These are phyloP conservation scores for Fusarium sp. DNA, from an alignment of 2,329 filamentous ascomycete genomes.

Conservation along the genomic window DNA sequence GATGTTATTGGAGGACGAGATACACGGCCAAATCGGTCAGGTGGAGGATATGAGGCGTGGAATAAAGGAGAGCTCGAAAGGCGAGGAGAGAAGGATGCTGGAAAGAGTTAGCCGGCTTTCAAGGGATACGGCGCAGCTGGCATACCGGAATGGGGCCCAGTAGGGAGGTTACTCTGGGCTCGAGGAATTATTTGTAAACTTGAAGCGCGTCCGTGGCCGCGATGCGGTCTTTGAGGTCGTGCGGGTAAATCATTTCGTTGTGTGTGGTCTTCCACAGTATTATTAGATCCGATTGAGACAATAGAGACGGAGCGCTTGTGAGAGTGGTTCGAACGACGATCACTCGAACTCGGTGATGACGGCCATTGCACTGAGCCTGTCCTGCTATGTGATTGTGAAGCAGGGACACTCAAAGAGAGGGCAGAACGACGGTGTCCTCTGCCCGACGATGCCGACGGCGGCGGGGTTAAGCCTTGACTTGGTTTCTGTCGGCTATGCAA, in stretches of 20 bases:
- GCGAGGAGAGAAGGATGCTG: slow-evolving; percentile 58
- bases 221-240: slow-evolving; percentile 64
- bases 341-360: slow-evolving; percentile 48
- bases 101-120: slow-evolving; percentile 29
- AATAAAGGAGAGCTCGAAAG: slow-evolving; percentile 65
- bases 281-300: slow-evolving; percentile 77
- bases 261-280: slow-evolving; percentile 62
- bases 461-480: slow-evolving; percentile 60
- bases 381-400: slow-evolving; percentile 59
- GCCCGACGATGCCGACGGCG: slow-evolving; percentile 56
- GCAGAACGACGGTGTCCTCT: slow-evolving; percentile 74
- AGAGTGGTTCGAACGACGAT: slow-evolving; percentile 62
- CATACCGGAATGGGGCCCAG: slow-evolving; percentile 58
- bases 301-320: slow-evolving; percentile 86
- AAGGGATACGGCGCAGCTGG: not conserved
- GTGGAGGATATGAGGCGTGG: slow-evolving; percentile 68
- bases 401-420: slow-evolving; percentile 72
- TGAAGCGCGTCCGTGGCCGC: slow-evolving; percentile 81
- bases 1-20: slow-evolving; percentile 60
- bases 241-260: slow-evolving; percentile 58
- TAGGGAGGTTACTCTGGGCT: slow-evolving; percentile 59
- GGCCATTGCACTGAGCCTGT: slow-evolving; percentile 64
- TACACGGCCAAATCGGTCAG: slow-evolving; percentile 60
- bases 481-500: slow-evolving; percentile 59
- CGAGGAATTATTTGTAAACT: slow-evolving; percentile 78